Evolutionary conservation across 805 yeast species (phyloP).

Genomic region (Yarrowia keelungensis): DNA sequence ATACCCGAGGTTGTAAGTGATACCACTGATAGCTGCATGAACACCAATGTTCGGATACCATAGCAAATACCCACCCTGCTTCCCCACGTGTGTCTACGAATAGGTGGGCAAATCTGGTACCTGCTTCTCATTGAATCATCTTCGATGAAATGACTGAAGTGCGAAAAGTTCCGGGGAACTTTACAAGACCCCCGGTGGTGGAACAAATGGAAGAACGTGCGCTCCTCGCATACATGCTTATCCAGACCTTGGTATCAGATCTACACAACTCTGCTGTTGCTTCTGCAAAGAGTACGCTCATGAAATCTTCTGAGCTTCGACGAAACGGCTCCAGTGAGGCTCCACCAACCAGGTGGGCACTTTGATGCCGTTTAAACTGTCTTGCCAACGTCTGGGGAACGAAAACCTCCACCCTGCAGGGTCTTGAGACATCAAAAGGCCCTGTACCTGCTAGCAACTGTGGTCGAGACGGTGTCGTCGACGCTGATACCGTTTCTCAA

Average conservation of each 20-base stretch:
- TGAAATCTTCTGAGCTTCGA: not conserved
- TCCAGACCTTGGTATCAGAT: not conserved
- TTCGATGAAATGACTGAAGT: not conserved
- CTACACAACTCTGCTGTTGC: conserved; percentile 11
- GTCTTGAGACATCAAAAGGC: not conserved
- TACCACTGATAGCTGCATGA: too few species aligned
- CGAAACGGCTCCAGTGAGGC: not conserved
- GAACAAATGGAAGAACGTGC: not conserved
- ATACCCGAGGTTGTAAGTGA: too few species aligned
- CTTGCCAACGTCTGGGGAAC: not conserved
- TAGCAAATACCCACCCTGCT: too few species aligned
- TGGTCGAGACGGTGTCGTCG: not conserved
- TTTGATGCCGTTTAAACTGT: too few species aligned
- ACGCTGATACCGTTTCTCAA: not conserved
- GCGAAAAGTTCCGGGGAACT: conserved; percentile 26
- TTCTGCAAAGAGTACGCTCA: not conserved
- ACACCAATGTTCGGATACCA: too few species aligned
- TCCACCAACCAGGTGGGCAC: conserved; percentile 1
- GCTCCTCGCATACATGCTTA: conserved; percentile 6
- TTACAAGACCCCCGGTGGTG: not conserved
- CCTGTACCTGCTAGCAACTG: not conserved
- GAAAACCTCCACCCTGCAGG: not conserved
- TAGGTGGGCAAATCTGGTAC: conserved; percentile 13
- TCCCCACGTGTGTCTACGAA: too few species aligned
- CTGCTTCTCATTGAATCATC: conserved; percentile 2